Evolutionary conservation across 495 filamentous ascomycete species (phyloP).

Genomic region (Hyaloscypha finlandica): DNA sequence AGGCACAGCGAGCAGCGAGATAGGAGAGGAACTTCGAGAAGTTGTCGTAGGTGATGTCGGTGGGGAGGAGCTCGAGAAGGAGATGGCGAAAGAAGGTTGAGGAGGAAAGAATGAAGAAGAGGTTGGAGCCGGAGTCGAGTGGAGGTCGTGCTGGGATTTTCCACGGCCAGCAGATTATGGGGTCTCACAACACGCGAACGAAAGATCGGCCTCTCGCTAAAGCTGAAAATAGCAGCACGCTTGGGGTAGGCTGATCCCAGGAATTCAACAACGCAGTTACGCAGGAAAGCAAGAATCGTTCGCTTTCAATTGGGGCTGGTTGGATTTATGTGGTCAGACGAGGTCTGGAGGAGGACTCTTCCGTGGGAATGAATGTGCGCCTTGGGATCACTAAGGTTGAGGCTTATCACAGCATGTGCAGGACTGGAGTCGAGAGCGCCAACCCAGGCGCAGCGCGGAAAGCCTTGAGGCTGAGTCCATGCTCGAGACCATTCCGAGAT

Average conservation of each 20-base stretch:
- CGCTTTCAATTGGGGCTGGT: background rate
- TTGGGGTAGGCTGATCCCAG: background rate
- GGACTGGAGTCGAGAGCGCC: background rate
- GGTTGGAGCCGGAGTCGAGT: background rate
- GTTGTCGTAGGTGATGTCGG: constrained; percentile 21
- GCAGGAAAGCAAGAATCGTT: background rate
- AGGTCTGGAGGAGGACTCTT: background rate
- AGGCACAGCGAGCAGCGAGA: constrained; percentile 11
- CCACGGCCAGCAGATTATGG: constrained; percentile 3
- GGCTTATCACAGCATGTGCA: background rate
- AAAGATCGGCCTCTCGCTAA: constrained; percentile 4
- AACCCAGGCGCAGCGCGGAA: background rate
- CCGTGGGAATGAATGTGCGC: background rate
- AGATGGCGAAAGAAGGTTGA: constrained; percentile 24
- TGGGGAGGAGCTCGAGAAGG: constrained; percentile 31
- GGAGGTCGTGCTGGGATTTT: background rate
- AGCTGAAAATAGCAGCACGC: constrained; percentile 8
- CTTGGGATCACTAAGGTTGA: background rate
- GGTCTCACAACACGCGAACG: constrained; percentile 2
- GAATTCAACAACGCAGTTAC: background rate
- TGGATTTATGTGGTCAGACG: background rate
- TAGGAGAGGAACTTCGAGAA: background rate
- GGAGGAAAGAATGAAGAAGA: constrained; percentile 2
- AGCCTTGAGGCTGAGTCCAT: constrained; percentile 6
- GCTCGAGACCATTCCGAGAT: background rate